Evolutionary conservation across 2,329 filamentous ascomycete genomes (phyloP).

Genomic region (Verruconis gallopava): DNA sequence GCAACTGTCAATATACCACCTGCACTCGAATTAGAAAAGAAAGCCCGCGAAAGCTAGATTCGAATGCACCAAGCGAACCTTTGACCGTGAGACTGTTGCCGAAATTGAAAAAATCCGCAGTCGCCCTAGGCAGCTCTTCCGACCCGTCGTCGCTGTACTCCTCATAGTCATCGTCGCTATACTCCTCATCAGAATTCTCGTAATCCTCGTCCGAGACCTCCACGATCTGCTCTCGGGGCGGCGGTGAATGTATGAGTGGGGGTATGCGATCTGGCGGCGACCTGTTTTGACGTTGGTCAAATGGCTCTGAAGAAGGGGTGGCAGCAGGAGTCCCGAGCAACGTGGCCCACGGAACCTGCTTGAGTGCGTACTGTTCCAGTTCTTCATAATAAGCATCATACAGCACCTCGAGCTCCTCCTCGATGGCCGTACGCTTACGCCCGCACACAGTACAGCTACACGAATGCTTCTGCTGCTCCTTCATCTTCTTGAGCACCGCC

Average conservation of each 20-base stretch:
- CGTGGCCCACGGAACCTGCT: constrained; percentile 34
- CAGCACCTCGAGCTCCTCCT: constrained; percentile 91
- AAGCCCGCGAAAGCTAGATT: neutral
- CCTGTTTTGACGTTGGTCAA: constrained; percentile 40
- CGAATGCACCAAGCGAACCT: constrained; percentile 33
- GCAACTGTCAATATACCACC: constrained; percentile 97
- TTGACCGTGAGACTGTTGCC: constrained; percentile 95
- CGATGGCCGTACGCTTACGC: constrained; percentile 88
- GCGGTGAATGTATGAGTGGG: constrained; percentile 47
- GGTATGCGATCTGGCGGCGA: constrained; percentile 46
- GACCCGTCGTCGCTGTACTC: constrained; percentile 52
- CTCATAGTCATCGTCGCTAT: constrained; percentile 46
- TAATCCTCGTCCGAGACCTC: constrained; percentile 37
- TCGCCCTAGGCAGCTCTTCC: constrained; percentile 51
- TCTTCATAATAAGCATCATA: constrained; percentile 99
- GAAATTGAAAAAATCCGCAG: constrained; percentile 90
- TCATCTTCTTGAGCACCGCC: constrained; percentile 97
- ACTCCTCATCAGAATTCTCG: constrained; percentile 41
- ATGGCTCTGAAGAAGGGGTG: constrained; percentile 54
- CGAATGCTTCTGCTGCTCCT: constrained; percentile 98
- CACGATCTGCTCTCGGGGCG: constrained; percentile 30
- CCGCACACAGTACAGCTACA: constrained; percentile 97
- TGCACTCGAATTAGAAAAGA: constrained; percentile 29
- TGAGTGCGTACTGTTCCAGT: constrained; percentile 90
- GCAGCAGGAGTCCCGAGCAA: constrained; percentile 37